Conservation (phyloP, 495 filamentous ascomycete species). For the Glarea lozoyensis region DNA sequence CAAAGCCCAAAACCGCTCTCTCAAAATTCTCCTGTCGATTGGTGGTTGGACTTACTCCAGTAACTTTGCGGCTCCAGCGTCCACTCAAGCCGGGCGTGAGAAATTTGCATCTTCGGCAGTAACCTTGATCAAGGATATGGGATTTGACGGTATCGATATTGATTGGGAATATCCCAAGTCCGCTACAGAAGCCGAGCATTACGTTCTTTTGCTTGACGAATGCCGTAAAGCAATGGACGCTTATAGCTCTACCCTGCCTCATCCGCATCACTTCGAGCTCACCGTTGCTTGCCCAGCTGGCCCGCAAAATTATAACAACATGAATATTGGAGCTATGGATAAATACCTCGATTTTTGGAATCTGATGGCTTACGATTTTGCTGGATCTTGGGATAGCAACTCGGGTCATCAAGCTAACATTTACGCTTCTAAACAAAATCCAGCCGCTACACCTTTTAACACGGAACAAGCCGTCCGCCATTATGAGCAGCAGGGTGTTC, state of each 20-base stretch:
- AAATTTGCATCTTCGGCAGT: constrained; percentile 63
- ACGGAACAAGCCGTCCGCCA: constrained; percentile 57
- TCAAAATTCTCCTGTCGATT: constrained; percentile 88
- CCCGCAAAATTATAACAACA: constrained; percentile 62
- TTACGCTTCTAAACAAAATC: constrained; percentile 43
- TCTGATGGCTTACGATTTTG: constrained; percentile 74
- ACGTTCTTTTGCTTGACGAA: constrained; percentile 62
- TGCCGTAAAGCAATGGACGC: constrained; percentile 53
- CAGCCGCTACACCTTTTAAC: constrained; percentile 63
- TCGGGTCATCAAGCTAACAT: constrained; percentile 82
- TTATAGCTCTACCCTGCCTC: constrained; percentile 41
- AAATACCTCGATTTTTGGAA: constrained; percentile 87
- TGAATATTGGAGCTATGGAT: constrained; percentile 70
- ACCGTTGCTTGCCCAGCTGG: constrained; percentile 68
- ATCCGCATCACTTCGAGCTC: constrained; percentile 60
- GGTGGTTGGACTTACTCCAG: constrained; percentile 93
- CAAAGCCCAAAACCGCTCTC: constrained; percentile 77
- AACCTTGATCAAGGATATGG: constrained; percentile 55
- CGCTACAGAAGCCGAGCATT: constrained; percentile 57
- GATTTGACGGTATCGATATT: constrained; percentile 51
- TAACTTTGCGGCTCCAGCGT: constrained; percentile 73
- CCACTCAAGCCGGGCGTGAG: constrained; percentile 49
- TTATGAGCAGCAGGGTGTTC: constrained; percentile 59
- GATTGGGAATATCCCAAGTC: constrained; percentile 55
- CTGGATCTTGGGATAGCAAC: constrained; percentile 64